A percentile compares a stretch with the other conserved stretches of the same genome.
phyloP scores from a whole-genome alignment of 768 basidiomycete species.

The Cystobasidium ongulense region DNA sequence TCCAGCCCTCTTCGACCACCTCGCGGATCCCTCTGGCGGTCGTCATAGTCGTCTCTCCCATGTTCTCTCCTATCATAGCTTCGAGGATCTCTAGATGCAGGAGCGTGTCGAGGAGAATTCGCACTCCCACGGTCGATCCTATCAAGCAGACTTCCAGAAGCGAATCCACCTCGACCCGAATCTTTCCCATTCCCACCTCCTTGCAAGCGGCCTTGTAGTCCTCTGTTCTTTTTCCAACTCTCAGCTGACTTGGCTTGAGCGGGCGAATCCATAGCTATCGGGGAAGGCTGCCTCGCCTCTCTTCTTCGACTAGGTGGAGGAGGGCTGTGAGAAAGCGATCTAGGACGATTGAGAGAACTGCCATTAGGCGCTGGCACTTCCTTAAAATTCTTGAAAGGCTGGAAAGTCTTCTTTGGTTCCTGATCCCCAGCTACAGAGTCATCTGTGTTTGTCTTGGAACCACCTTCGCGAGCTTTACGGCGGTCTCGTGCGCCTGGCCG shows the following conservation, averaged over 20 bases:
- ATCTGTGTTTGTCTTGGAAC: not conserved
- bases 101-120: not conserved
- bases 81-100: not conserved
- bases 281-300: not conserved
- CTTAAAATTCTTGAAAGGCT: conserved; percentile 6
- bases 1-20: not conserved
- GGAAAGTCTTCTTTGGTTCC: not conserved
- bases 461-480: not conserved
- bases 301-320: not conserved
- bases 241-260: not conserved
- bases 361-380: not conserved
- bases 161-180: not conserved
- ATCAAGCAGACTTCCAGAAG: conserved; percentile 5
- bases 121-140: not conserved
- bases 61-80: not conserved
- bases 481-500: not conserved
- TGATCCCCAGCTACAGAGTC: not conserved
- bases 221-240: not conserved
- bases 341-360: not conserved
- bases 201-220: not conserved
- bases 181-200: not conserved
- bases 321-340: not conserved
- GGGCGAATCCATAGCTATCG: not conserved
- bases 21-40: not conserved
- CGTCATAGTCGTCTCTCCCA: not conserved